Evolutionary conservation across 225 moss, liverwort and hornwort genomes (phyloP).

Genomic region (Rhytidiadelphus loreus): DNA sequence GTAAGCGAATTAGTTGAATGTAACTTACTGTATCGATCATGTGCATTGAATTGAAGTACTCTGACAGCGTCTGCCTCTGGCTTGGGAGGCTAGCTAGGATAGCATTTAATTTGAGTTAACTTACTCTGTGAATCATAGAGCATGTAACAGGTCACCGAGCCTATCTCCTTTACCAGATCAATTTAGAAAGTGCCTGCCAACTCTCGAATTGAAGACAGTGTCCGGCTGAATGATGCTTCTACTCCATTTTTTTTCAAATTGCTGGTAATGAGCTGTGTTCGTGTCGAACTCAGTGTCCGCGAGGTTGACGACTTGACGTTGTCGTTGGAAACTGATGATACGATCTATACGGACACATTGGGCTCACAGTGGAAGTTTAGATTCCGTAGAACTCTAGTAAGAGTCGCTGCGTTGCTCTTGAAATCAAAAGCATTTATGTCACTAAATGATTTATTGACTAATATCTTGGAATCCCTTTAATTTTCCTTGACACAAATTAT

Average conservation of each 20-base stretch:
- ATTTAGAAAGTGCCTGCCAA: background rate
- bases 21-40: background rate
- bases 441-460: background rate
- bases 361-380: background rate
- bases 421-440: background rate
- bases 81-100: background rate
- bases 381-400: background rate
- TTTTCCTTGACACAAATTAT: too few relatives aligned
- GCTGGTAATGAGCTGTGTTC: background rate
- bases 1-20: background rate
- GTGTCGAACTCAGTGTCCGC: background rate
- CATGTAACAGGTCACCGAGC: background rate
- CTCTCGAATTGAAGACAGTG: background rate
- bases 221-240: background rate
- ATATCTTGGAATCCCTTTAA: background rate
- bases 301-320: background rate
- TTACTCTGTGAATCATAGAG: background rate
- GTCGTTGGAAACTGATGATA: background rate
- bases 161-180: background rate
- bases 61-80: background rate
- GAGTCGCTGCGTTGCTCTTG: background rate
- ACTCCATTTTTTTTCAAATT: background rate
- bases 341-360: background rate
- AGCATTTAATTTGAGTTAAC: constrained; percentile 2
- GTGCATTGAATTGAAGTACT: background rate